A percentile compares a stretch with the other conserved stretches of the same genome.
Evolutionary conservation across 495 filamentous ascomycete species (phyloP).

Genomic region (Rhypophila decipiens): DNA sequence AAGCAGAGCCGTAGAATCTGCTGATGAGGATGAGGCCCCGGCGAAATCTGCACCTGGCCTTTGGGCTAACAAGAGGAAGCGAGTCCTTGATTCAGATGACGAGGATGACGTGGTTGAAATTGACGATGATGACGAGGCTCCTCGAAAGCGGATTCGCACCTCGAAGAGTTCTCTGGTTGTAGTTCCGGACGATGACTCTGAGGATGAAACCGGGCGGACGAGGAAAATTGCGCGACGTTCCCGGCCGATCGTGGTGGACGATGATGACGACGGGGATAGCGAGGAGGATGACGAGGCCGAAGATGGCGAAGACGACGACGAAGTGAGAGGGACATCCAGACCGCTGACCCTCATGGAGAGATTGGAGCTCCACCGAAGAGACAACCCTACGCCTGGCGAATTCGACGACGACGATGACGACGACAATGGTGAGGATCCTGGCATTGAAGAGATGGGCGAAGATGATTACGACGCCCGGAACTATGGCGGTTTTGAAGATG

Average conservation of each 20-base stretch:
- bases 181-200: background rate
- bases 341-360: constrained; percentile 12
- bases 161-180: constrained; percentile 1
- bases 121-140: background rate
- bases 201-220: constrained; percentile 1
- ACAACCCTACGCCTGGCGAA: background rate
- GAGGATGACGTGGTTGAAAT: constrained; percentile 6
- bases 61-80: constrained; percentile 2
- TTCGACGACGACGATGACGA: constrained; percentile 1
- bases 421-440: background rate
- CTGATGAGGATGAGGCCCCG: constrained; percentile 5
- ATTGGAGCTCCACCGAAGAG: constrained; percentile 11
- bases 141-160: too few relatives aligned
- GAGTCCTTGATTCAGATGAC: constrained; percentile 9
- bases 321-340: background rate
- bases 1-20: constrained; percentile 8
- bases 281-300: constrained; percentile 1
- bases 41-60: background rate
- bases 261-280: background rate
- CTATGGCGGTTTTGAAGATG: constrained; percentile 16
- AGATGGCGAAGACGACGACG: constrained; percentile 3
- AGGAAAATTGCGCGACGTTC: background rate
- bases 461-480: constrained; percentile 14
- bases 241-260: background rate
- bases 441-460: constrained; percentile 4